A percentile compares a stretch with the other conserved stretches of the same genome.
Evolutionary conservation across 2,329 filamentous ascomycete species (phyloP).

Genomic region (Fusarium sp.): DNA sequence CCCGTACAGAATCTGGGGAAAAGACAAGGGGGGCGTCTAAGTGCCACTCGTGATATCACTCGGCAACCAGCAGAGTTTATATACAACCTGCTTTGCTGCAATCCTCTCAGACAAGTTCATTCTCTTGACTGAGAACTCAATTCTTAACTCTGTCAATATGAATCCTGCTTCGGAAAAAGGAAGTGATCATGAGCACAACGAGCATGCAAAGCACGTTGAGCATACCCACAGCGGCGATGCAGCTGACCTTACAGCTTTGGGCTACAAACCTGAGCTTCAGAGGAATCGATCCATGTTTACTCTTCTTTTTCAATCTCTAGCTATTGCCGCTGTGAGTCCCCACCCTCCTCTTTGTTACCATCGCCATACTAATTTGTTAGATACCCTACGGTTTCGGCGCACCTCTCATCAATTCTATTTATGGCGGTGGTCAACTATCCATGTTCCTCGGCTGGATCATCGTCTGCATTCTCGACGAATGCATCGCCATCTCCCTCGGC

Average conservation of each 20-base stretch:
- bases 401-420: slow-evolving; percentile 40
- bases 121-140: background rate
- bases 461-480: slow-evolving; percentile 75
- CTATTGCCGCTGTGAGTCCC: slow-evolving; percentile 42
- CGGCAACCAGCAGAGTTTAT: slow-evolving; percentile 6
- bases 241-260: slow-evolving; percentile 54
- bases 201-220: slow-evolving; percentile 17
- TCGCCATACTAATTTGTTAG: slow-evolving; percentile 14
- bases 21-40: background rate
- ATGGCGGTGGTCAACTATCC: slow-evolving; percentile 48
- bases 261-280: slow-evolving; percentile 56
- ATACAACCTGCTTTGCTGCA: slow-evolving; percentile 11
- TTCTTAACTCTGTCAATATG: background rate
- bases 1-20: slow-evolving; percentile 33
- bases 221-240: slow-evolving; percentile 17
- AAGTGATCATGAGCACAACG: slow-evolving; percentile 19
- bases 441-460: slow-evolving; percentile 76
- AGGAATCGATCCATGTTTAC: slow-evolving; percentile 47
- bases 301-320: slow-evolving; percentile 44
- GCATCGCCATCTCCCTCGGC: slow-evolving; percentile 75
- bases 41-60: slow-evolving; percentile 18
- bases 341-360: too few species aligned
- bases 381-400: slow-evolving; percentile 44
- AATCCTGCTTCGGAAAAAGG: slow-evolving; percentile 23
- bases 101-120: background rate